Conservation (phyloP, 371 early-diverging fungal species). For the Parasitella parasitica region DNA sequence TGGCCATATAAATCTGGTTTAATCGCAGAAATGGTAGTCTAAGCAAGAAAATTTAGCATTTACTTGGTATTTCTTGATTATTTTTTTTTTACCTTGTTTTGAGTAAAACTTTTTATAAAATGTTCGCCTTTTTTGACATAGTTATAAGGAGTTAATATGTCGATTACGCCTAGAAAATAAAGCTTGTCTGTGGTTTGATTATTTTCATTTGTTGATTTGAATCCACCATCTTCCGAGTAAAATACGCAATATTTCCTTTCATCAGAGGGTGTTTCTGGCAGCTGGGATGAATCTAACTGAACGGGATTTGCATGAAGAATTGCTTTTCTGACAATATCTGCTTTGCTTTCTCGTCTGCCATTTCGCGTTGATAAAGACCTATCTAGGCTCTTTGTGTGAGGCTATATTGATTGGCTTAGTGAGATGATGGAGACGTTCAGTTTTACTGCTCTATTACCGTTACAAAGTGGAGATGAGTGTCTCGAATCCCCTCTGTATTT, state of each 20-base stretch:
- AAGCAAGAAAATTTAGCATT: constrained; percentile 4
- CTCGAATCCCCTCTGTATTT: constrained; percentile 82
- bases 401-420: neutral
- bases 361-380: neutral
- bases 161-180: constrained; percentile 94
- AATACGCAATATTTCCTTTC: constrained; percentile 75
- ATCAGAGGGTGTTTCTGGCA: constrained; percentile 46
- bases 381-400: constrained; percentile 4
- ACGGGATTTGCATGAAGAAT: constrained; percentile 67
- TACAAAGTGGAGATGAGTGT: constrained; percentile 49
- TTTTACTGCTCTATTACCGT: too few relatives aligned
- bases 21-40: constrained; percentile 83
- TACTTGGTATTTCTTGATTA: neutral
- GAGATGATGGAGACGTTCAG: too few relatives aligned
- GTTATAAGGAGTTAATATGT: constrained; percentile 93
- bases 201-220: constrained; percentile 71
- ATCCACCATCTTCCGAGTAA: constrained; percentile 91
- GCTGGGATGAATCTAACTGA: constrained; percentile 53
- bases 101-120: constrained; percentile 76
- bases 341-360: constrained; percentile 50
- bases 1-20: constrained; percentile 80
- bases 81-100: constrained; percentile 59
- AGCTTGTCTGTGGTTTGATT: constrained; percentile 67
- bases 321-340: constrained; percentile 66
- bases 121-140: constrained; percentile 83